Base-by-base conservation (phyloP, 441 rosid species). In the Adansonia gregorii region DNA sequence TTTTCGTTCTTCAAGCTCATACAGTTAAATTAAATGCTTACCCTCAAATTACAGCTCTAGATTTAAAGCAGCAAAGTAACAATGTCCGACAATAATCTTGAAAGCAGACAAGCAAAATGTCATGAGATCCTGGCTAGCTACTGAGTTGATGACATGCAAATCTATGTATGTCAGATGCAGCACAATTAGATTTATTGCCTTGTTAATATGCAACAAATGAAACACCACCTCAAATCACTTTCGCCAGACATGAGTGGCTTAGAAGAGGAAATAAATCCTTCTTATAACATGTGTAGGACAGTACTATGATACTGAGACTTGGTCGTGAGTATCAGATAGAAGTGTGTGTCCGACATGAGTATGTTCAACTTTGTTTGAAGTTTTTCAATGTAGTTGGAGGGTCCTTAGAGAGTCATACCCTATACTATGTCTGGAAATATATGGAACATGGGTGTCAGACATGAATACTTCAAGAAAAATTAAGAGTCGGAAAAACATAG, bases 201-300 rank as follows among this genome's bases (percentile, higher is more conserved):
- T 52, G 63, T 71, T 71, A n/a, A 54, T 4, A 52, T n/a, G 24
- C 49, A 71, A 54, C 24, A 71, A n/a, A 71, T n/a, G n/a, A 71
- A 31, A 0, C 46, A 31, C 61, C 27, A 46, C 2, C 20, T 68
- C 17, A 46, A 31, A 52, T n/a, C 58, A 69, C 73, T 69, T 14
- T 54, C 49, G 27, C 24, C 4, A 17, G 27, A 31, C 63, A 4
- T 4, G 9, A 4, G 61, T n/a, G 48, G 31, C 43, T 70, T 67
- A 67, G 15, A 5, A 45, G 54, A 45, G 55, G 72, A 10, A 67
- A 41, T 60, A 61, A 59, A 24, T 12, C 52, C 15, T 35, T 35
- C n/a, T 35, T 15, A 8, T 15, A 54, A 71, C n/a, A n/a, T 51
- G 46, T 15, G 15, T 52, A 27, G 9, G 74, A 52, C 27, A n/a